Conservation (phyloP, 2,329 filamentous ascomycete genomes). For the Graphilbum sp. region DNA sequence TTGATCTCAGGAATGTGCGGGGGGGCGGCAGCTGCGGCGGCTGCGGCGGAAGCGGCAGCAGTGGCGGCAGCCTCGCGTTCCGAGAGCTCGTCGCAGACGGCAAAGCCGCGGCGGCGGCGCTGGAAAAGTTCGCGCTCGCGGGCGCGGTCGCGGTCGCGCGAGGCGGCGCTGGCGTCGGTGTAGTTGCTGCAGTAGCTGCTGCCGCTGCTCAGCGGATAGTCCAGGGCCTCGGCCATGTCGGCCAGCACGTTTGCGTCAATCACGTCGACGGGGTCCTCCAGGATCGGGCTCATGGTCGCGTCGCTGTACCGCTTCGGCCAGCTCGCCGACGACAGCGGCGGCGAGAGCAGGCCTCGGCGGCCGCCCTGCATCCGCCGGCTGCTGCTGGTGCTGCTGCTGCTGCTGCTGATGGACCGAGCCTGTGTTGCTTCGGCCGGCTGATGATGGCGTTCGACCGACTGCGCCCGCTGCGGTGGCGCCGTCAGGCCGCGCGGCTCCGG, state of each 20-base stretch:
- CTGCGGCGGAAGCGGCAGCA: no score
- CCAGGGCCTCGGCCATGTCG: background rate
- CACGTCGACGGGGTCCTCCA: conserved; percentile 3
- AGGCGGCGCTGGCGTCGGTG: conserved; percentile 1
- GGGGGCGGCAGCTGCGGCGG: no score
- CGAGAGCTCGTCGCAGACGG: background rate
- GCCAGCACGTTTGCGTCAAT: background rate
- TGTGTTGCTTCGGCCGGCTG: no score
- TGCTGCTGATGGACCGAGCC: no score
- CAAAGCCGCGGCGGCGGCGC: background rate
- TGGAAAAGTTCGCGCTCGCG: background rate
- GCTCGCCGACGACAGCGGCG: background rate
- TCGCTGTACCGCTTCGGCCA: background rate
- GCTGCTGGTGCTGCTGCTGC: background rate
- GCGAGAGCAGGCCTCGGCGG: background rate
- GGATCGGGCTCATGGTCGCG: conserved; percentile 8
- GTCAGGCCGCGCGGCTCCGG: no score
- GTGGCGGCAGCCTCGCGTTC: no score
- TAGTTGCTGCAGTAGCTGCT: background rate
- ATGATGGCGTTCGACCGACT: no score
- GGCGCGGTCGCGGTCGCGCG: background rate
- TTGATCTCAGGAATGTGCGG: no score
- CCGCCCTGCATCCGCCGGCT: background rate
- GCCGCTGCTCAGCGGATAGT: background rate
- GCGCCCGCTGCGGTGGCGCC: no score